Base-by-base conservation (phyloP, 208 protist species). In the Wallacemonas sp. region DNA sequence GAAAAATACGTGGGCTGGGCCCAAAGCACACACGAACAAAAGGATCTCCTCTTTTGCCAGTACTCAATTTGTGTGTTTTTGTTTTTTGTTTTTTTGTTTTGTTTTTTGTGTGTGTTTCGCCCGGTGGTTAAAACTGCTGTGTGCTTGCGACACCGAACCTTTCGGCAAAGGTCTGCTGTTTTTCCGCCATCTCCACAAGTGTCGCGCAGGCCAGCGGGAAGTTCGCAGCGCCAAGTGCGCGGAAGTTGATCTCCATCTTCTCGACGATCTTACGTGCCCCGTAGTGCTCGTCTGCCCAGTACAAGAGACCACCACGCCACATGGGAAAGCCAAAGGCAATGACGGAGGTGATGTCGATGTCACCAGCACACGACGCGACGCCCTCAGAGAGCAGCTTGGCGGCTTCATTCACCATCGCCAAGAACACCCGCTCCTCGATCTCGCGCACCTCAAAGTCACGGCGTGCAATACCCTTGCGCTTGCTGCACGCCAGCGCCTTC, bases 371-470 rank as follows among this genome's bases (percentile, higher is more conserved):
- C 14, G 49, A 39, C 36, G 92, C 87, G 24, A 93, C 72, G 12
- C 83, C 83, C 9, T 94, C 93, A 19, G 80, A 57, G 44, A 98
- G 66, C 29, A 96, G 49, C 43, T 76, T 82, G 12, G 77, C 95
- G 9, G 90, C 87, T 71, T 98, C 96, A 76, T 98, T 97, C 19
- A 97, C 70, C 68, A 96, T 82, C 12, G 81, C 72, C 54, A 97
- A 88, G 12, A 97, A 48, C 44, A 95, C 84, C 47, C 87, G 81
- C 46, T 97, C 88, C 16, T 89, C 64, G 24, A 98, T 92, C 36
- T 98, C 93, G n/a, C 82, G 74, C 14, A 89, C 74, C 33, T 62
- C 76, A 52, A 93, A 76, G 36, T 88, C 74, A 23, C 87, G 84
- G 4, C 82, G 81, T 17, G 78, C 65, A 47, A 93, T 76, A 26